Percentiles rank a stretch among this genome's conserved stretches.
phyloP scores from a whole-genome alignment of 176 grass and related monocot species.

The Cenchrus americanus region DNA sequence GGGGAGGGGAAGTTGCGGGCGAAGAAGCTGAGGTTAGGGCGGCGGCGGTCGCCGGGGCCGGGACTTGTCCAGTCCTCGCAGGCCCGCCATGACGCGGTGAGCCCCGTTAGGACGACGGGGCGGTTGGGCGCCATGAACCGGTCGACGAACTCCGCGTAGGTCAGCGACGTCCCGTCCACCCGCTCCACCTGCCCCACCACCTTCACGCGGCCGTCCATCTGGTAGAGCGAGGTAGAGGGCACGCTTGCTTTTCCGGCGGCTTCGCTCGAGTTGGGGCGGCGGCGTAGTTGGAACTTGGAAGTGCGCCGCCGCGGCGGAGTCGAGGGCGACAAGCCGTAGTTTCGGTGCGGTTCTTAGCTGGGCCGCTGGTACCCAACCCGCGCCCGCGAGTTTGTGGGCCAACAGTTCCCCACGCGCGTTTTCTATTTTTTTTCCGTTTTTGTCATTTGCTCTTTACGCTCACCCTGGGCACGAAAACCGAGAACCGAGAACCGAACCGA shows the following conservation, averaged over 20 bases:
- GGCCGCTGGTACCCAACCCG: not conserved
- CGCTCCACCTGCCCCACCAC: constrained; percentile 77
- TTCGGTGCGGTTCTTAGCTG: not conserved
- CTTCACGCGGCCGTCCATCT: constrained; percentile 48
- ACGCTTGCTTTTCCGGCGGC: not conserved
- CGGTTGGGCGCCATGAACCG: constrained; percentile 71
- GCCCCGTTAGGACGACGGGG: constrained; percentile 84
- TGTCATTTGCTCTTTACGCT: too few relatives aligned
- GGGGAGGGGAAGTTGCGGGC: constrained; percentile 47
- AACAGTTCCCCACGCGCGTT: not conserved
- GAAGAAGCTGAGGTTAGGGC: constrained; percentile 59
- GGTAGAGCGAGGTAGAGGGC: not conserved
- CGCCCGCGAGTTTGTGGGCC: not conserved
- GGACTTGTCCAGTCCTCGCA: constrained; percentile 60
- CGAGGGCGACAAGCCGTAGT: not conserved
- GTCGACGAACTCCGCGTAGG: constrained; percentile 69
- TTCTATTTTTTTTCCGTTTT: too few relatives aligned
- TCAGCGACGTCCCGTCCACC: constrained; percentile 58
- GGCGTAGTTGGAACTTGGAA: constrained; percentile 7
- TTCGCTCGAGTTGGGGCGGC: not conserved
- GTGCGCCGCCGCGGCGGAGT: constrained; percentile 3
- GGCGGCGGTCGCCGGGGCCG: constrained; percentile 17
- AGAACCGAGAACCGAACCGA: too few relatives aligned
- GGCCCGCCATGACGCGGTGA: constrained; percentile 69
- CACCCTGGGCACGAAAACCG: too few relatives aligned